Evolutionary conservation across 2,329 filamentous ascomycete genomes (phyloP).

Genomic region (Aspergillus versicolor): DNA sequence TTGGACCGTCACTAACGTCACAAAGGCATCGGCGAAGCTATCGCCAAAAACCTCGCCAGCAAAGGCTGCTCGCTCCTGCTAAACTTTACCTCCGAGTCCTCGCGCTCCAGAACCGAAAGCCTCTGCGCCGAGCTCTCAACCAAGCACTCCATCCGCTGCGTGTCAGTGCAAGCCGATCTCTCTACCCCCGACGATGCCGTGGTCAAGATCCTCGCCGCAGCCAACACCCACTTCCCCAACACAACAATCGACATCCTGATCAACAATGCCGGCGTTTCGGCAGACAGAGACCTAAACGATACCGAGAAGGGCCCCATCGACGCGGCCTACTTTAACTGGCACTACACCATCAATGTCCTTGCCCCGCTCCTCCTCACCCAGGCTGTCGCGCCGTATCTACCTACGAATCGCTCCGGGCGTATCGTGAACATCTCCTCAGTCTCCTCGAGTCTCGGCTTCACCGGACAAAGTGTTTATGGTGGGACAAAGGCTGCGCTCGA

Average conservation of each 20-base stretch:
- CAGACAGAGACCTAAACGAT: slow-evolving; percentile 59
- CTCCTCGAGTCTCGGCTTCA: slow-evolving; percentile 57
- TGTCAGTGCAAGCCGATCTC: slow-evolving; percentile 71
- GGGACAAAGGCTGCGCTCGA: slow-evolving; percentile 67
- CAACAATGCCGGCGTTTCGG: slow-evolving; percentile 76
- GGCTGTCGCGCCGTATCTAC: slow-evolving; percentile 69
- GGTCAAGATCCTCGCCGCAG: slow-evolving; percentile 55
- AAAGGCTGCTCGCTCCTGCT: slow-evolving; percentile 70
- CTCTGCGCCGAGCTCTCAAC: slow-evolving; percentile 58
- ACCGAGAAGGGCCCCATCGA: slow-evolving; percentile 60
- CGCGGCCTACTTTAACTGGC: slow-evolving; percentile 64
- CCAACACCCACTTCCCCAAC: slow-evolving; percentile 58
- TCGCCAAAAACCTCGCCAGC: slow-evolving; percentile 68
- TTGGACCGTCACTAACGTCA: background rate
- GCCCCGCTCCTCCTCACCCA: slow-evolving; percentile 77
- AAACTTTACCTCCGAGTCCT: slow-evolving; percentile 69
- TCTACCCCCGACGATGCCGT: slow-evolving; percentile 60
- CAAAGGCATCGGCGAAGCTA: slow-evolving; percentile 70
- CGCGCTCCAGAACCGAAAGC: slow-evolving; percentile 50
- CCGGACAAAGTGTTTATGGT: slow-evolving; percentile 61
- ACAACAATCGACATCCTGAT: slow-evolving; percentile 79
- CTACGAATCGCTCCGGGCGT: slow-evolving; percentile 63
- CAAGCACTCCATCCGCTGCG: slow-evolving; percentile 59
- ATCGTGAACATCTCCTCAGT: slow-evolving; percentile 64
- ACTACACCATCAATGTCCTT: slow-evolving; percentile 78